Percentiles rank a stretch among this genome's conserved stretches.
Evolutionary conservation across 345 rosid genomes (phyloP).

Genomic region (Firmiana major): DNA sequence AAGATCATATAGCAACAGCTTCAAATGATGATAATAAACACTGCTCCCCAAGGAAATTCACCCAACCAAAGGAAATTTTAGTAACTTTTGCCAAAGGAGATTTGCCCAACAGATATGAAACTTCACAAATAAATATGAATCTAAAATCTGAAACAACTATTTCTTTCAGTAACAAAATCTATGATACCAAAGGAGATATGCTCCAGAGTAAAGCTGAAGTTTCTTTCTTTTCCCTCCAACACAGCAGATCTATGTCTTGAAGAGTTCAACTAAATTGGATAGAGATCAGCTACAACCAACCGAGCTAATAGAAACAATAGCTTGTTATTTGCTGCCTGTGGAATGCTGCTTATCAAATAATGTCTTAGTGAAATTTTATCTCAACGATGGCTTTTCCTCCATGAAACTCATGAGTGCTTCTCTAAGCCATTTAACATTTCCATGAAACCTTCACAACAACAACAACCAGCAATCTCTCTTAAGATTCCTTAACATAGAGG

Average conservation of each 20-base stretch:
- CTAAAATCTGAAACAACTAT: slow-evolving; percentile 9
- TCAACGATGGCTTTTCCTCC: slow-evolving; percentile 9
- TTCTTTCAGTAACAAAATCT: slow-evolving; percentile 20
- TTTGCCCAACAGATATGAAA: slow-evolving; percentile 38
- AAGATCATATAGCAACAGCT: slow-evolving; percentile 40
- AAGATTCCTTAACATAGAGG: neutral
- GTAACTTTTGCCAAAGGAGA: slow-evolving; percentile 48
- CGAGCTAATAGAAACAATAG: slow-evolving; percentile 11
- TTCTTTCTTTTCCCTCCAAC: slow-evolving; percentile 15
- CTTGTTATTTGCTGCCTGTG: slow-evolving; percentile 14
- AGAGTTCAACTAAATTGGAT: neutral
- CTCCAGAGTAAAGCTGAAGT: slow-evolving; percentile 25
- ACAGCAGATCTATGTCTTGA: slow-evolving; percentile 20
- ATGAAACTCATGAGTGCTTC: slow-evolving; percentile 25
- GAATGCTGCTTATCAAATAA: slow-evolving; percentile 6
- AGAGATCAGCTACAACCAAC: slow-evolving; percentile 12
- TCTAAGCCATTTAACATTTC: slow-evolving; percentile 25
- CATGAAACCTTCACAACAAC: slow-evolving; percentile 47
- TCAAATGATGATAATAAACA: slow-evolving; percentile 22
- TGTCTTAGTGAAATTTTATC: slow-evolving; percentile 5
- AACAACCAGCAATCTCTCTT: neutral
- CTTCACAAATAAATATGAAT: slow-evolving; percentile 1
- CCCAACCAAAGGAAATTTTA: slow-evolving; percentile 20
- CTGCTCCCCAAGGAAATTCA: slow-evolving; percentile 27
- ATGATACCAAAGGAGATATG: slow-evolving; percentile 54